These are phyloP conservation scores for Suhomyces xylopsoci DNA, from an alignment of 805 yeast genomes.

Conservation along the genomic window DNA sequence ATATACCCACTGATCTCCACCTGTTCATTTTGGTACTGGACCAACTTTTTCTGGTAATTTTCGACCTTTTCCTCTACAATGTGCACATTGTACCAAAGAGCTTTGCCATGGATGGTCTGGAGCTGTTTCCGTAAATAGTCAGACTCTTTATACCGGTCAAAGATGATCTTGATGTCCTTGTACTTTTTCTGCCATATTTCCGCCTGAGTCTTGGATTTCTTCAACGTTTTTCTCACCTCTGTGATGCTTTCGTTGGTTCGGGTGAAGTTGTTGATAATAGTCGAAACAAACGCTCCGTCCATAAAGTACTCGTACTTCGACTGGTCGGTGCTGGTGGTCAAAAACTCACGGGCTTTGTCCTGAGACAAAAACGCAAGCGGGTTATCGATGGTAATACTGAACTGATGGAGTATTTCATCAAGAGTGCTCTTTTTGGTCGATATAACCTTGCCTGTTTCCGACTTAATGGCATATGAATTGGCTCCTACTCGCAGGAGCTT, in stretches of 20 bases:
- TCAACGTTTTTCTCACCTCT: slow-evolving; percentile 26
- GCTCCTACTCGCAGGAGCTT: slow-evolving; percentile 52
- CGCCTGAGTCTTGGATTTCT: slow-evolving; percentile 22
- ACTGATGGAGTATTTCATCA: slow-evolving; percentile 64
- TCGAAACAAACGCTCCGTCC: slow-evolving; percentile 74
- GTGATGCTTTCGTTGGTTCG: slow-evolving; percentile 25
- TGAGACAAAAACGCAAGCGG: slow-evolving; percentile 92
- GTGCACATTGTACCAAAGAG: slow-evolving; percentile 41
- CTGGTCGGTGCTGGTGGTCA: slow-evolving; percentile 70
- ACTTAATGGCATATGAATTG: slow-evolving; percentile 52
- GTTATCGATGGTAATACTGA: slow-evolving; percentile 78
- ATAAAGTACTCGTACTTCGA: slow-evolving; percentile 74
- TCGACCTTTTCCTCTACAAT: slow-evolving; percentile 25
- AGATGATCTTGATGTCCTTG: slow-evolving; percentile 26
- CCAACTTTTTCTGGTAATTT: slow-evolving; percentile 7
- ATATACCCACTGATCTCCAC: slow-evolving; percentile 1
- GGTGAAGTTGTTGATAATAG: slow-evolving; percentile 54
- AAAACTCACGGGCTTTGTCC: slow-evolving; percentile 87
- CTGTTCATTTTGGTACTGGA: background rate
- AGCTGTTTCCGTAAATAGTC: slow-evolving; percentile 32
- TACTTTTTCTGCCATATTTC: slow-evolving; percentile 26
- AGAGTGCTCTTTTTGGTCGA: slow-evolving; percentile 63
- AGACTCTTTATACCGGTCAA: slow-evolving; percentile 33
- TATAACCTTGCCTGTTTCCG: slow-evolving; percentile 49
- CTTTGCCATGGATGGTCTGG: slow-evolving; percentile 37